Evolutionary conservation across 2,329 filamentous ascomycete genomes (phyloP).

Genomic region (Aureobasidium zeae): DNA sequence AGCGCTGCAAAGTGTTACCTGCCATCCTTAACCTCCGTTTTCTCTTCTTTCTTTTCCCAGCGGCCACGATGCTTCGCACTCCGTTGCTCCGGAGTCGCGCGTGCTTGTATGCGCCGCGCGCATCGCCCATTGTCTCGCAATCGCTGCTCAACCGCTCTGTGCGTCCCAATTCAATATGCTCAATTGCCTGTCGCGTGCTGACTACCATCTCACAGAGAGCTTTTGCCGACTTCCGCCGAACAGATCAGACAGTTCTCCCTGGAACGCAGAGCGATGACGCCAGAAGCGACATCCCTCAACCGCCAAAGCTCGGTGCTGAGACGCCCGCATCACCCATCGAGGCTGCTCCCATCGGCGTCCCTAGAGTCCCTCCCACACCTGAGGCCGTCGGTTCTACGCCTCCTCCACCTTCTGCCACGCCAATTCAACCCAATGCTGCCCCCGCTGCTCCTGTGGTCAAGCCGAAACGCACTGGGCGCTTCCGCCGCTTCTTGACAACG

Average conservation of each 20-base stretch:
- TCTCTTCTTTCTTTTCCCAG: slow-evolving; percentile 7
- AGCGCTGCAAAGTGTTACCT: too few species aligned
- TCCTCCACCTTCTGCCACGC: slow-evolving; percentile 13
- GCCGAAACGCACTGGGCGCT: slow-evolving; percentile 57
- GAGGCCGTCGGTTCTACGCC: slow-evolving; percentile 22
- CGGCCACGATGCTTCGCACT: slow-evolving; percentile 19
- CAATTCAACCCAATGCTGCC: slow-evolving; percentile 25
- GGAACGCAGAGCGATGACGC: slow-evolving; percentile 25
- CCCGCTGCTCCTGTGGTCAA: slow-evolving; percentile 35
- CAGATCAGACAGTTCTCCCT: slow-evolving; percentile 29
- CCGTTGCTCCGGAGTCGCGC: slow-evolving; percentile 18
- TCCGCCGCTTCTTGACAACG: slow-evolving; percentile 69
- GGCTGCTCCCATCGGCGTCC: slow-evolving; percentile 18
- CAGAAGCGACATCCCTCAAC: slow-evolving; percentile 24
- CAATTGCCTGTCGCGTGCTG: slow-evolving; percentile 12
- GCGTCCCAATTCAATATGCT: not conserved
- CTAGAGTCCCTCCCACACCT: slow-evolving; percentile 22
- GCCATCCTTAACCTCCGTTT: slow-evolving; percentile 2
- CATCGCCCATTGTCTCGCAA: slow-evolving; percentile 15
- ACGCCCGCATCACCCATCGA: slow-evolving; percentile 17
- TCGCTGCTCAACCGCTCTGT: slow-evolving; percentile 18
- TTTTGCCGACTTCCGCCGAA: slow-evolving; percentile 24
- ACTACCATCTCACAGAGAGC: slow-evolving; percentile 21
- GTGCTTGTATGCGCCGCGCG: slow-evolving; percentile 11
- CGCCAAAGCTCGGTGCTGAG: slow-evolving; percentile 22